Evolutionary conservation across 2,329 filamentous ascomycete species (phyloP).

Genomic region (Aspergillus costaricaensis): DNA sequence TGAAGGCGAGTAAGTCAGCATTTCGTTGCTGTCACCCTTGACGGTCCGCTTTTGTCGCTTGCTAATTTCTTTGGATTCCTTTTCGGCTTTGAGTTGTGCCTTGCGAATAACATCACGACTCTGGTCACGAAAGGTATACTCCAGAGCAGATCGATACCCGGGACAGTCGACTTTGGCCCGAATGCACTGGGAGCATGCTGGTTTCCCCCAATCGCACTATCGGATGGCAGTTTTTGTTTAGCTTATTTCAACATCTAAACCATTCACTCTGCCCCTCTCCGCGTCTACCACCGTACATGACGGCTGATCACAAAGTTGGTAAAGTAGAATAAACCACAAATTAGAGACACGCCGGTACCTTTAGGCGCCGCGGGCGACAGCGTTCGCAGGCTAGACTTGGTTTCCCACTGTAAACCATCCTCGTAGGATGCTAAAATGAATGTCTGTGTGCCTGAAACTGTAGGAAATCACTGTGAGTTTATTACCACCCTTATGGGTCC

Average conservation of each 20-base stretch:
- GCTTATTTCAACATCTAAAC: not conserved
- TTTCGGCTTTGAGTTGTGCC: not conserved
- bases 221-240: not conserved
- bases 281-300: too few relatives aligned
- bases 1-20: not conserved
- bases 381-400: conserved; percentile 1
- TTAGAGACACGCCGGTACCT: not conserved
- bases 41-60: not conserved
- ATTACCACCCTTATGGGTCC: too few relatives aligned
- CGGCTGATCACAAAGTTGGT: not conserved
- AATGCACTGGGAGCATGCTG: conserved; percentile 6
- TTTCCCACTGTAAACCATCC: conserved; percentile 5
- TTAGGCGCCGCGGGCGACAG: conserved; percentile 6
- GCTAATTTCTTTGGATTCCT: not conserved
- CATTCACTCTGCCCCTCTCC: not conserved
- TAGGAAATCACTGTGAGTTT: too few relatives aligned
- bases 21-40: not conserved
- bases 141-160: conserved; percentile 1
- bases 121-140: conserved; percentile 1
- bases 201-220: conserved; percentile 3
- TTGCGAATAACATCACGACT: conserved; percentile 8
- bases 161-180: conserved; percentile 3
- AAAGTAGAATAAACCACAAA: not conserved
- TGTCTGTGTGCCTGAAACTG: not conserved
- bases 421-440: not conserved